Evolutionary conservation across 116 monocot species (phyloP).

Genomic region (Papilionanthe hybrid): DNA sequence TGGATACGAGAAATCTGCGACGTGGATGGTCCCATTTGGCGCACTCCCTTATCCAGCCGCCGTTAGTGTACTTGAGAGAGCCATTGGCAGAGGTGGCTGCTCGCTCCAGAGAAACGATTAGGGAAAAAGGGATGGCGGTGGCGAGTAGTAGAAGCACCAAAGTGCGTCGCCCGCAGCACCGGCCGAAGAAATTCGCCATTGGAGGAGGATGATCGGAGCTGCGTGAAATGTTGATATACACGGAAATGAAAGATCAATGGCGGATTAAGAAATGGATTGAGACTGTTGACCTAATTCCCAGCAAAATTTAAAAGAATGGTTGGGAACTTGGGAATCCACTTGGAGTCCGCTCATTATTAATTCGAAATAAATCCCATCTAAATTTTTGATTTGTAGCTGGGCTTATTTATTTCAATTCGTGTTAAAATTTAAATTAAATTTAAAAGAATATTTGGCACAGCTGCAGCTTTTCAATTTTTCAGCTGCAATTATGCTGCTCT

Average conservation of each 20-base stretch:
- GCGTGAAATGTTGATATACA: too few species aligned
- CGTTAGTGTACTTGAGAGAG: slow-evolving; percentile 38
- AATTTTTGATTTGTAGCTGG: too few species aligned
- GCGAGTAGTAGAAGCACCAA: slow-evolving; percentile 30
- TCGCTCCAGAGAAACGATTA: slow-evolving; percentile 40
- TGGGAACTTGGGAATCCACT: too few species aligned
- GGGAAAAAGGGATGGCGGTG: slow-evolving; percentile 53
- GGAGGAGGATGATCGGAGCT: background rate
- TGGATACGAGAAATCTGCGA: slow-evolving; percentile 73
- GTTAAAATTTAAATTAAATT: too few species aligned
- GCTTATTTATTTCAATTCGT: too few species aligned
- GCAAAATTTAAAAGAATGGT: background rate
- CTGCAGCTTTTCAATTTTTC: too few species aligned
- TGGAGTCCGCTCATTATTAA: too few species aligned
- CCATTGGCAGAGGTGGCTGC: slow-evolving; percentile 16
- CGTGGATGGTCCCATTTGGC: slow-evolving; percentile 69
- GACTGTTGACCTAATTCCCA: background rate
- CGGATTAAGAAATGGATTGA: background rate
- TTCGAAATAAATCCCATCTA: too few species aligned
- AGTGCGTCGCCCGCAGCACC: slow-evolving; percentile 11
- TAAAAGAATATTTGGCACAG: too few species aligned
- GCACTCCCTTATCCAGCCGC: slow-evolving; percentile 77
- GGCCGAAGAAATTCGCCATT: slow-evolving; percentile 5
- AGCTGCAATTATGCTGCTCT: too few species aligned
- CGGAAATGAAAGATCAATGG: too few species aligned